These are phyloP conservation scores for Vitellaria paradoxa DNA, from an alignment of 179 eudicot species.

Conservation along the genomic window DNA sequence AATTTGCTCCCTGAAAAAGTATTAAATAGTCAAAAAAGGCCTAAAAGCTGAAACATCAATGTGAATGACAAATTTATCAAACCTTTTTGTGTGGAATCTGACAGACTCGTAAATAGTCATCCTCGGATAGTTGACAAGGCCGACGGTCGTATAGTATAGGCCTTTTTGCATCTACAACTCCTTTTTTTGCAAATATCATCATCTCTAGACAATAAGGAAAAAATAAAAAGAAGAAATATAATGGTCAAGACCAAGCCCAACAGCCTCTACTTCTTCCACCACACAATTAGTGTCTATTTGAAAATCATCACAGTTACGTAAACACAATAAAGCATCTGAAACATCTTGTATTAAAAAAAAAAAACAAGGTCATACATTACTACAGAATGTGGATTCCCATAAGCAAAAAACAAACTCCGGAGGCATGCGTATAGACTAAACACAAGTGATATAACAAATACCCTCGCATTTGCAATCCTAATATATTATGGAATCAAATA, in stretches of 20 bases:
- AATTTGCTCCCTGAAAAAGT: conserved; percentile 72
- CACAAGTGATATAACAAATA: background rate
- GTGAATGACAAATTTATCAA: conserved; percentile 14
- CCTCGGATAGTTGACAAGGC: conserved; percentile 58
- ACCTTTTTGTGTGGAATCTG: conserved; percentile 82
- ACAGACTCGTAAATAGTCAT: conserved; percentile 71
- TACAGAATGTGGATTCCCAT: background rate
- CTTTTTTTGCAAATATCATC: conserved; percentile 28
- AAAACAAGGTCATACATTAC: background rate
- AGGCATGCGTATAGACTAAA: background rate
- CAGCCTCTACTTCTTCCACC: background rate
- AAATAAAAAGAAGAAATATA: background rate
- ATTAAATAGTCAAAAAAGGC: background rate
- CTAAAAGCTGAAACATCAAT: background rate
- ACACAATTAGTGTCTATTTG: background rate
- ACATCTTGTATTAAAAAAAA: background rate
- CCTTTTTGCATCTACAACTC: conserved; percentile 20
- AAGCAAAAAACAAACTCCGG: background rate
- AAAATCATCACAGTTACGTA: background rate
- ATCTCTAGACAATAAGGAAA: conserved; percentile 29
- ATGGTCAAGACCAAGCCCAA: background rate
- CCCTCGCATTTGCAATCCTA: too few relatives aligned
- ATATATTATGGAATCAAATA: too few relatives aligned
- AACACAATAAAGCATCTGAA: background rate
- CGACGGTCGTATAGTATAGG: conserved; percentile 74